Conservation (phyloP, 805 yeast genomes). For the Barnettozyma wickerhamii region DNA sequence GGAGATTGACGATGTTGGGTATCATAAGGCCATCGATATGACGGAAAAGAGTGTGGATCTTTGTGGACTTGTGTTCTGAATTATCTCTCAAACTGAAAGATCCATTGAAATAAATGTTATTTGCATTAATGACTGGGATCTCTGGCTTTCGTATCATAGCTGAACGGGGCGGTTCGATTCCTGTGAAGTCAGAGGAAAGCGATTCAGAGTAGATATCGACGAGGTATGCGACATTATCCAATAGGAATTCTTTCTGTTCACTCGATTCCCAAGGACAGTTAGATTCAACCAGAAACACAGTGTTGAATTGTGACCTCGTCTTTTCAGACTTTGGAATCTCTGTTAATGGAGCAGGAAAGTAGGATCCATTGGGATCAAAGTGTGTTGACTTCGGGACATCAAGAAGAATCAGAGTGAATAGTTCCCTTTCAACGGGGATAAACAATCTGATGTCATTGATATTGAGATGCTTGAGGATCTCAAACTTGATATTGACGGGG, state of each 20-base stretch:
- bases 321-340: too few species aligned
- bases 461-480: not conserved
- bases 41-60: too few species aligned
- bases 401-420: not conserved
- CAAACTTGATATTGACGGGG: not conserved
- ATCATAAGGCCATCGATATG: too few species aligned
- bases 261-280: not conserved
- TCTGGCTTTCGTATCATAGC: not conserved
- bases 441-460: not conserved
- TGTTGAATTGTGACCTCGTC: not conserved
- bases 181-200: not conserved
- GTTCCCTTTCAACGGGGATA: not conserved
- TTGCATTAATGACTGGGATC: not conserved
- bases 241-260: not conserved
- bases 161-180: not conserved
- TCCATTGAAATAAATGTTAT: not conserved
- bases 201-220: not conserved
- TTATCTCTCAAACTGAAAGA: not conserved
- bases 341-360: too few species aligned
- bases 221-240: not conserved
- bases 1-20: too few species aligned
- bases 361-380: constrained; percentile 1
- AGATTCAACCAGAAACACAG: not conserved
- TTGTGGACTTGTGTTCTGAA: too few species aligned
- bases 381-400: not conserved